phyloP scores from a whole-genome alignment of 768 basidiomycete species.

The Podaxis pistillaris region DNA sequence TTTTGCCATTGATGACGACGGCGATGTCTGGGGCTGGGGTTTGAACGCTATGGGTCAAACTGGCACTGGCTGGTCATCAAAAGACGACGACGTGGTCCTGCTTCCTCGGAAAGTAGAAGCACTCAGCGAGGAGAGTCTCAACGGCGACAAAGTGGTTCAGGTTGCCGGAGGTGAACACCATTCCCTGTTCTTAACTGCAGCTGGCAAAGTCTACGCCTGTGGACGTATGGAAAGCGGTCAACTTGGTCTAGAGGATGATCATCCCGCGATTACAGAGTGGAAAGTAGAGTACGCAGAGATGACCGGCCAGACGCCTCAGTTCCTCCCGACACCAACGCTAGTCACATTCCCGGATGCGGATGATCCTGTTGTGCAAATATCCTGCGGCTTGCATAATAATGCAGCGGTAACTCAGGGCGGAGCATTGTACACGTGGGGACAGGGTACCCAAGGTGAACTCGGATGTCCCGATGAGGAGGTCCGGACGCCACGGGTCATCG shows the following conservation, averaged over 20 bases:
- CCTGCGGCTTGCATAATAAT: constrained; percentile 71
- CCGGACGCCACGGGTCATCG: constrained; percentile 62
- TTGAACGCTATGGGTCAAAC: constrained; percentile 87
- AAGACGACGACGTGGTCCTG: constrained; percentile 53
- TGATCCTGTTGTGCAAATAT: constrained; percentile 65
- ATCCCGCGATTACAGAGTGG: constrained; percentile 41
- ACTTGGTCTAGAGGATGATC: constrained; percentile 72
- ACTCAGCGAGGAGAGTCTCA: constrained; percentile 60
- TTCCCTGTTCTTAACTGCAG: constrained; percentile 81
- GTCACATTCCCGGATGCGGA: constrained; percentile 61
- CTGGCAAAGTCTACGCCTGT: constrained; percentile 83
- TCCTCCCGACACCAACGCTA: constrained; percentile 62
- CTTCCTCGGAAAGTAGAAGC: constrained; percentile 63
- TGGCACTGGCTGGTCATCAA: constrained; percentile 52
- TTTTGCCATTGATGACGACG: constrained; percentile 84
- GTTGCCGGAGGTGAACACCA: constrained; percentile 88
- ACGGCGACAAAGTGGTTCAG: constrained; percentile 61
- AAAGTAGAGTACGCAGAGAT: constrained; percentile 42
- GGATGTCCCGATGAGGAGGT: constrained; percentile 63
- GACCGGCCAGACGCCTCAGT: constrained; percentile 43
- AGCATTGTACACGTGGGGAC: constrained; percentile 75
- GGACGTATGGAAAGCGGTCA: constrained; percentile 85
- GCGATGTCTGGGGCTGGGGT: constrained; percentile 95
- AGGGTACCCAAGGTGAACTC: constrained; percentile 75
- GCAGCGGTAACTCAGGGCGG: constrained; percentile 67